Percentiles rank a stretch among this genome's conserved stretches.
These are phyloP conservation scores for Pneumocystis jirovecii DNA, from an alignment of 1,139 yeast species.

Conservation along the genomic window DNA sequence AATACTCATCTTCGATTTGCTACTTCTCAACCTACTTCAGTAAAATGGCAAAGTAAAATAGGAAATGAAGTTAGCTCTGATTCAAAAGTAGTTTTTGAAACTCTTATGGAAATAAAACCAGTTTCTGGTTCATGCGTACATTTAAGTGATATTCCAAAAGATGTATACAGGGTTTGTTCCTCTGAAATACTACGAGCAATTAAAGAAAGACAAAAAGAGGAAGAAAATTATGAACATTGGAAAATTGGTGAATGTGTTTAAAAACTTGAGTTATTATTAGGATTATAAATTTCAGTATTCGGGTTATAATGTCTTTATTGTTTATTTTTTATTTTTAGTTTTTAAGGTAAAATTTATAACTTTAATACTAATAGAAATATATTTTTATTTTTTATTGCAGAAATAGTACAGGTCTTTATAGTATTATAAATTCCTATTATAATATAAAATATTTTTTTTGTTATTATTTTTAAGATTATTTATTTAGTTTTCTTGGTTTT, in stretches of 20 bases:
- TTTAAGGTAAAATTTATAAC: background rate
- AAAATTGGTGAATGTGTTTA: background rate
- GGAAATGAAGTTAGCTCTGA: slow-evolving; percentile 11
- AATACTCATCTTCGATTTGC: slow-evolving; percentile 60
- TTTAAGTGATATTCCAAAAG: slow-evolving; percentile 3
- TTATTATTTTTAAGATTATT: background rate
- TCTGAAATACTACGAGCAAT: background rate
- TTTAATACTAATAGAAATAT: background rate
- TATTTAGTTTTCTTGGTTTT: background rate
- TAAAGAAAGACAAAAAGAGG: background rate
- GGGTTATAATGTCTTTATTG: background rate
- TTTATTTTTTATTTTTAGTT: background rate
- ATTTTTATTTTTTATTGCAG: background rate
- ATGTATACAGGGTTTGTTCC: background rate
- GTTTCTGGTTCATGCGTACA: background rate
- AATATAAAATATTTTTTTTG: background rate
- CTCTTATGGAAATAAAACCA: slow-evolving; percentile 1
- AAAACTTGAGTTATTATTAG: background rate
- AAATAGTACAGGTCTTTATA: background rate
- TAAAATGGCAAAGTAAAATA: slow-evolving; percentile 26
- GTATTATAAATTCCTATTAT: background rate
- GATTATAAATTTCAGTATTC: background rate
- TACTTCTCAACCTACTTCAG: slow-evolving; percentile 55
- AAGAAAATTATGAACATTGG: background rate
- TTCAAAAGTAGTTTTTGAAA: slow-evolving; percentile 4